Base-by-base conservation (phyloP, 164 flowering plant genomes). In the Piper longum region DNA sequence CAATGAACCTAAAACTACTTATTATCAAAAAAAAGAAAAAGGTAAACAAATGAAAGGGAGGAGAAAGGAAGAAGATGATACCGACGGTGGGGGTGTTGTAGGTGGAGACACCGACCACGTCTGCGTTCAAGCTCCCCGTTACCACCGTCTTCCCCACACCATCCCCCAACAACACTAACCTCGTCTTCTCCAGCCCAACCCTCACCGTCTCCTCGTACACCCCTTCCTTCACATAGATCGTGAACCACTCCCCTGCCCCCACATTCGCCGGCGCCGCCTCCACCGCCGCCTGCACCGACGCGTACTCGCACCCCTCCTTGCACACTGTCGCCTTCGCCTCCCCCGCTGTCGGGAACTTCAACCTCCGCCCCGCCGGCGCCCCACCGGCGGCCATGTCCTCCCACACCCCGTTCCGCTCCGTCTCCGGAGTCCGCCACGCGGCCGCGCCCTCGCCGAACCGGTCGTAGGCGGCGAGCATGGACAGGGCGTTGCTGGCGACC, bases 91-190 rank as follows among this genome's bases (percentile, higher is more conserved):
- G 91, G 1, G 89, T 66, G 39, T 79, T 73, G 72, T 79, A 82
- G 0, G 98, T 91, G 13, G 82, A 70, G 17, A 87, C 60, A 0
- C 95, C 95, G 11, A 72, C 75, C 57, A 58, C 70, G 4, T 79
- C 88, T 7, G 72, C 87, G 51, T 74, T 81, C 67, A 66, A 40
- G 0, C 83, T 75, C 2, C 96, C 96, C 0, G 96, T 83, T 70
- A 91, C 89, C 43, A 91, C 85, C 2, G 91, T 87, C 75, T 85
- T 85, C 6, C 91, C 95, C 74, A 82, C 82, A 5, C 96, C 98
- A 64, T 91, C 96, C 0, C 98, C 96, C 68, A 84, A 57, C 60
- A 91, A 85, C 44, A 89, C 89, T 45, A 91, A 72, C 64, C 86
- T 83, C 70, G 26, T 79, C 81, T 87, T 89, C 76, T 80, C 80